phyloP scores from a whole-genome alignment of 2,329 filamentous ascomycete genomes.

The Phoma sp. region DNA sequence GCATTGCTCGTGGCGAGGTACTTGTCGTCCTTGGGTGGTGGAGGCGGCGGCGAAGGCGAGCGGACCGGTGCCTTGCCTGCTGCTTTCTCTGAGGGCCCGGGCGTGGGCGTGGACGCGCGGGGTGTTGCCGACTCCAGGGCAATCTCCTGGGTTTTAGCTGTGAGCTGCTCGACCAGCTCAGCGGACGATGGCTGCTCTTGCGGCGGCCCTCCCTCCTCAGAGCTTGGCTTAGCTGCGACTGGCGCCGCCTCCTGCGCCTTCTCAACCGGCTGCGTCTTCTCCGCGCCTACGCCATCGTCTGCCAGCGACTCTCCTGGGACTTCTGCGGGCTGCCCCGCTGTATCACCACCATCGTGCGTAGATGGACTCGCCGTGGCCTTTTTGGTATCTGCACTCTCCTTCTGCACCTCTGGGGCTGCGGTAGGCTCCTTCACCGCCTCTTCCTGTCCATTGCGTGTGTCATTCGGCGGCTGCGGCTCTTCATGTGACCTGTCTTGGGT shows the following conservation, averaged over 20 bases:
- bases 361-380: neutral
- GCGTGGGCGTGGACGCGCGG: conserved; percentile 19
- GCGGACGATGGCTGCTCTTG: neutral
- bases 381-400: neutral
- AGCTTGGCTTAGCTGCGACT: neutral
- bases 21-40: conserved; percentile 57
- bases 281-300: neutral
- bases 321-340: conserved; percentile 31
- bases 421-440: conserved; percentile 1
- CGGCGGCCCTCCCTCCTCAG: conserved; percentile 1
- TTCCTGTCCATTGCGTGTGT: conserved; percentile 17
- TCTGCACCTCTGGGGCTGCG: neutral
- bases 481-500: conserved; percentile 26
- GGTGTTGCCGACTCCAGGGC: conserved; percentile 29
- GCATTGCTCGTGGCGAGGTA: conserved; percentile 54
- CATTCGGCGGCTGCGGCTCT: conserved; percentile 28
- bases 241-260: neutral
- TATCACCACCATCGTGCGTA: conserved; percentile 2
- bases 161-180: conserved; percentile 25
- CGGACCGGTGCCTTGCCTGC: conserved; percentile 38
- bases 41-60: conserved; percentile 53
- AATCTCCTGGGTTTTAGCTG: conserved; percentile 23
- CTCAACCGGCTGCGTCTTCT: neutral
- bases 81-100: conserved; percentile 23
- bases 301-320: neutral